These are phyloP conservation scores for Paramecium biaurelia DNA, from an alignment of 73 alveolate genomes.

Conservation along the genomic window DNA sequence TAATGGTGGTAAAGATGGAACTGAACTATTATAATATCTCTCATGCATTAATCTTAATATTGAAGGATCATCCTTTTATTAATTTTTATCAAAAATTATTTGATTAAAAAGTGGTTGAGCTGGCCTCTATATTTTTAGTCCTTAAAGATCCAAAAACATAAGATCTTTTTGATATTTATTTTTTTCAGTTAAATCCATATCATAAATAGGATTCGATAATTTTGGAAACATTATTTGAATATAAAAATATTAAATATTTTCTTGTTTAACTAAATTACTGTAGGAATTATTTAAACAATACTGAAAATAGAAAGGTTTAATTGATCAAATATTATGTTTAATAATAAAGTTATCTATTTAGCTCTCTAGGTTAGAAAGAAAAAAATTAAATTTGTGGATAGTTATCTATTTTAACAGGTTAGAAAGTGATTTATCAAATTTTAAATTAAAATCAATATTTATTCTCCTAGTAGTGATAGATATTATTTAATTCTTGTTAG, in stretches of 20 bases:
- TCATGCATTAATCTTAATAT: not conserved
- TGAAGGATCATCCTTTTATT: not conserved
- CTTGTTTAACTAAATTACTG: not conserved
- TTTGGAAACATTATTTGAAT: not conserved
- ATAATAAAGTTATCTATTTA: not conserved
- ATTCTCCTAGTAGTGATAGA: too few relatives aligned
- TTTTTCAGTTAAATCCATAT: conserved; percentile 10
- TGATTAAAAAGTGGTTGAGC: not conserved
- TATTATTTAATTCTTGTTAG: too few relatives aligned
- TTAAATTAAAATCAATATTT: too few relatives aligned
- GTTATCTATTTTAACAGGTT: too few relatives aligned
- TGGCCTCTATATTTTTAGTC: not conserved
- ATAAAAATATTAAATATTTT: not conserved
- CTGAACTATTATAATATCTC: not conserved
- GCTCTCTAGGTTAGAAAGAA: not conserved
- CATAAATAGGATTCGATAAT: not conserved
- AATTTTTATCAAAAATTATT: not conserved
- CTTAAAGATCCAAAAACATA: not conserved
- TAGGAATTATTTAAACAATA: not conserved
- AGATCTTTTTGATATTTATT: conserved; percentile 12
- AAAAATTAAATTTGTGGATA: not conserved
- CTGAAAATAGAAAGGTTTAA: not conserved
- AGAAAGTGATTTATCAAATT: too few relatives aligned
- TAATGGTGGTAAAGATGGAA: not conserved
- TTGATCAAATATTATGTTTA: not conserved